Evolutionary conservation across 2,329 filamentous ascomycete species (phyloP).

Genomic region (Fusarium paranaense): DNA sequence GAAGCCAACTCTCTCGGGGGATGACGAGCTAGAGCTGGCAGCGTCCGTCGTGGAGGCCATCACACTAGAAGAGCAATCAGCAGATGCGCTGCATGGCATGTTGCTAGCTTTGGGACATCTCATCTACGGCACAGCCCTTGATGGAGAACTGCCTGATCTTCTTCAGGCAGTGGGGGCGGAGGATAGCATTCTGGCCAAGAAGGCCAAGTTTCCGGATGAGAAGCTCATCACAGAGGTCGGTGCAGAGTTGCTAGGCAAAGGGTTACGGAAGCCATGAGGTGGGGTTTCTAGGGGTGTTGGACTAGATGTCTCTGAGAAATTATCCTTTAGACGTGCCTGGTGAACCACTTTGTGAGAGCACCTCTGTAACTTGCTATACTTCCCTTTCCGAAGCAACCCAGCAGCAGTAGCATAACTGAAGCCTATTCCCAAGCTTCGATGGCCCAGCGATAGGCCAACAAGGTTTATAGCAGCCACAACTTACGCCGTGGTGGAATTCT

Average conservation of each 20-base stretch:
- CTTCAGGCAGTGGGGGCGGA: conserved; percentile 81
- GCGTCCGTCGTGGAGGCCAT: conserved; percentile 84
- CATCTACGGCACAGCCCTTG: conserved; percentile 74
- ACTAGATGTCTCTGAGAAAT: no score
- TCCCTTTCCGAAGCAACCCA: no score
- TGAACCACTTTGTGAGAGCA: no score
- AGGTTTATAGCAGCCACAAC: no score
- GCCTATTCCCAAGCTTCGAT: no score
- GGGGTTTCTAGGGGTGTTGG: fast-evolving
- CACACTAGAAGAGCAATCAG: conserved; percentile 67
- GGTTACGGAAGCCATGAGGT: conserved; percentile 53
- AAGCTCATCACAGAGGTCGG: conserved; percentile 68
- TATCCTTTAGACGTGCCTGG: no score
- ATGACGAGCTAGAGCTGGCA: conserved; percentile 82
- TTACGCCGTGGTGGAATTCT: no score
- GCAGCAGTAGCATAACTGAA: no score
- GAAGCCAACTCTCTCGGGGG: conserved; percentile 71
- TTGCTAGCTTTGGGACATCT: conserved; percentile 81
- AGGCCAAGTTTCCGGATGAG: conserved; percentile 67
- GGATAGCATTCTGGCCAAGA: conserved; percentile 70
- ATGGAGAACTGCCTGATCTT: conserved; percentile 85
- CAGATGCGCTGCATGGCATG: conserved; percentile 81
- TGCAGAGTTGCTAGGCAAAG: conserved; percentile 62
- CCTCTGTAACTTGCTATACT: no score
- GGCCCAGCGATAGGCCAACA: no score